Base-by-base conservation (phyloP, 371 early-diverging fungal species). In the Mucor piriformis region DNA sequence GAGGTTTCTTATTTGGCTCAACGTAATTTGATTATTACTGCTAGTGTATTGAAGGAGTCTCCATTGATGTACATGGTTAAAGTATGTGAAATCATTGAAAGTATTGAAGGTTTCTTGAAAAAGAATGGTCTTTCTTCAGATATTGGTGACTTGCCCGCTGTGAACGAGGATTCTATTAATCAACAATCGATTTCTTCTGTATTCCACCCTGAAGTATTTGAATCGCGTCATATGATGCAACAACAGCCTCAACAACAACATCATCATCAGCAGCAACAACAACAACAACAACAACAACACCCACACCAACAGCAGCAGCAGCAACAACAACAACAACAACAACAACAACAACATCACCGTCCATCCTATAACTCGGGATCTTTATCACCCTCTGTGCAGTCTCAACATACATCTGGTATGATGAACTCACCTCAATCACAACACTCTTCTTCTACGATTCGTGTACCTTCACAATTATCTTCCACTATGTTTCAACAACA, bases 21-120 rank as follows among this genome's bases (percentile, higher is more conserved):
- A 20, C 73, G 69, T 21, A 77, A 81, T 42, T 52, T 81, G 42
- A 70, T 81, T 15, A 54, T 72, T 8, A 81, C 78, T 2, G 72
- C 72, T 32, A 51, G 66, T 48, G 64, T 81, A 5, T 53, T 81
- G 5, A 62, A 69, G 25, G 57, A 72, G 4, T 83, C 80, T 3
- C 86, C 83, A 11, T 66, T 79, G 15, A 53, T 70, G 0, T 81
- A 83, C 25, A 83, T 80, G 78, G 73, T 72, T 7, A 80, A 80
- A 57, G 69, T 85, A 43, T 68, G 72, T 34, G 79, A 63, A 52
- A 83, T 72, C 53, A 82, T 74, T 51, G 79, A 67, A 54, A 80
- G 65, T 63, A 84, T 76, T 40, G 77, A 67, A 38, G 73, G 32
- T 70, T 65, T 65, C 47, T 65, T 65, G 55, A 65, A 59, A 7